Evolutionary conservation across 352 stramenopile genomes (phyloP), one percentile per base, ranked within the genome.

Genomic region (Pythium grandisporangium): DNA sequence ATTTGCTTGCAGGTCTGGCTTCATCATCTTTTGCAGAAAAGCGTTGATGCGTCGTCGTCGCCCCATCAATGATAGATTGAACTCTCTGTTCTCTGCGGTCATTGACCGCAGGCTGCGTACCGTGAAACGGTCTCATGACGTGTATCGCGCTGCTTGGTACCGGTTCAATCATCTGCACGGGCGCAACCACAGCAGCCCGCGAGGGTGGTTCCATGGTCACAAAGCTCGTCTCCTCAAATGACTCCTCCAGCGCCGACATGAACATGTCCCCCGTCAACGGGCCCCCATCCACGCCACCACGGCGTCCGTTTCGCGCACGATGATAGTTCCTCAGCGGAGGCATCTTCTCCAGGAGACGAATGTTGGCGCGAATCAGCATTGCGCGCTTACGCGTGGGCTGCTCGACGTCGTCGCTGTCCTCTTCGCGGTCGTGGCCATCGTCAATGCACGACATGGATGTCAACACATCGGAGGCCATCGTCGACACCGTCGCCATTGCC

Each of bases 171-270:
- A 58, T 45, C 7, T 61, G 53, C 6, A 59, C 56, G 6, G 68
- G 68, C 8, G 69, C 58, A 14, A 83, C 69, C 16, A 79, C 48
- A 2, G 66, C 69, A 14, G 59, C 66, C 29, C 58, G 41, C 4
- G 58, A 51, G 5, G 60, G 53, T 1, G 63, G 51, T 41, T 76
- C 62, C 10, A 63, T 41, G 0, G 66, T 76, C 29, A 81, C 65
- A 39, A 88, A 84, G 50, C 71, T 83, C 42, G 72, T 80, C 40
- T 84, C 72, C 32, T 77, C 60, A 48, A 88, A 72, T 2, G 70
- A 73, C 33, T 78, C 63, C 48, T 85, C 70, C 27, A 88, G 53
- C 24, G 75, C 75, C 29, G 56, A 43, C 55, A 88, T 75, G 56
- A 72, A 74, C 29, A 71, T 39, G 21, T 45, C 38, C 6, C 53